phyloP scores from a whole-genome alignment of 306 rosid genomes.

The Senna tora region DNA sequence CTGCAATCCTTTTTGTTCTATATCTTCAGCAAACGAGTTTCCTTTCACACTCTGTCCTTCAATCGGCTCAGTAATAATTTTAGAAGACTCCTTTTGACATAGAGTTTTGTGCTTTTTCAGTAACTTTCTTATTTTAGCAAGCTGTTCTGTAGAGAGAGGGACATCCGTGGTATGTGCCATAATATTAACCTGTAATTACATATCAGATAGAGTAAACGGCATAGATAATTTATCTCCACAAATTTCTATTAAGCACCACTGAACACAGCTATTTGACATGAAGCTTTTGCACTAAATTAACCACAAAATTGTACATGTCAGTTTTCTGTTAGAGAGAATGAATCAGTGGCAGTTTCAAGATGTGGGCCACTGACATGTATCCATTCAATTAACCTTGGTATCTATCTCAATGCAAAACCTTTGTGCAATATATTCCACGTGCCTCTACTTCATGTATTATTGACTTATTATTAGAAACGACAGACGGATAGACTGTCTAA shows the following conservation, averaged over 20 bases:
- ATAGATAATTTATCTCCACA: conserved; percentile 28
- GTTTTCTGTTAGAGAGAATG: background rate
- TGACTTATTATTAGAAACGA: background rate
- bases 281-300: background rate
- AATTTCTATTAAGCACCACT: conserved; percentile 18
- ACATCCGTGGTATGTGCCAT: conserved; percentile 77
- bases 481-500: background rate
- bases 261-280: conserved; percentile 25
- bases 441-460: background rate
- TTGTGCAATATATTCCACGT: background rate
- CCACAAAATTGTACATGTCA: background rate
- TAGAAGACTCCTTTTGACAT: conserved; percentile 56
- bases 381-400: background rate
- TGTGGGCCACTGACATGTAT: background rate
- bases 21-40: conserved; percentile 47
- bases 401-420: background rate
- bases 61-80: conserved; percentile 49
- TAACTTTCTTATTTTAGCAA: conserved; percentile 70
- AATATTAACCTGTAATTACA: conserved; percentile 74
- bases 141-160: conserved; percentile 79
- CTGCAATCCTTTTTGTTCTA: conserved; percentile 40
- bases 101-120: conserved; percentile 75
- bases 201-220: conserved; percentile 36
- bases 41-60: conserved; percentile 41
- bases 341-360: conserved; percentile 24